Conservation (phyloP, 768 basidiomycete species). For the Tylopilus balloui region DNA sequence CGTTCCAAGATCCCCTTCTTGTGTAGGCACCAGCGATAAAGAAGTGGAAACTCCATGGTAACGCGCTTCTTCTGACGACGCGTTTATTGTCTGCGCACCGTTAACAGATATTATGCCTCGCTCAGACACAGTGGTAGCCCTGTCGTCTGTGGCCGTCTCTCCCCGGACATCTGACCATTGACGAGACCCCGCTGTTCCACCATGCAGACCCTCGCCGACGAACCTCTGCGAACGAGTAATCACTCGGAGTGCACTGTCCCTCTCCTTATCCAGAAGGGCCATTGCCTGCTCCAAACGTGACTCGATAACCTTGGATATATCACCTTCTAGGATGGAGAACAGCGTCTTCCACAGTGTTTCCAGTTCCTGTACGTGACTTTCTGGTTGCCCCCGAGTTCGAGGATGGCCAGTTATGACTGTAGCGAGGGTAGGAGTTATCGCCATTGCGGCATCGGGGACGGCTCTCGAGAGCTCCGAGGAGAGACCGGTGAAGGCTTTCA, state of each 20-base stretch:
- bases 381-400: constrained; percentile 40
- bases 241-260: constrained; percentile 19
- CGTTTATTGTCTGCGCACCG: constrained; percentile 2
- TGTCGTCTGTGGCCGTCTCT: constrained; percentile 17
- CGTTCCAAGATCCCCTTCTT: constrained; percentile 19
- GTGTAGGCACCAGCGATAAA: constrained; percentile 12
- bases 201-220: neutral
- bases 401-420: constrained; percentile 41
- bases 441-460: constrained; percentile 38
- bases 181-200: constrained; percentile 7
- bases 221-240: constrained; percentile 20
- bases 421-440: constrained; percentile 44
- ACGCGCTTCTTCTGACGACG: constrained; percentile 12
- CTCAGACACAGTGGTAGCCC: constrained; percentile 10
- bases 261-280: constrained; percentile 31
- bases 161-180: constrained; percentile 13
- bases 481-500: constrained; percentile 47
- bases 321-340: constrained; percentile 39
- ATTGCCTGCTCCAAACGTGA: constrained; percentile 32
- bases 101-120: constrained; percentile 7
- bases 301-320: constrained; percentile 39
- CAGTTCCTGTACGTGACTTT: constrained; percentile 38
- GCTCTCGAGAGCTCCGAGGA: constrained; percentile 45
- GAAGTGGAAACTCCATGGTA: constrained; percentile 10
- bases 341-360: constrained; percentile 44